These are phyloP conservation scores for Hypoxylon rubiginosum DNA, from an alignment of 2,329 filamentous ascomycete species.

Conservation along the genomic window DNA sequence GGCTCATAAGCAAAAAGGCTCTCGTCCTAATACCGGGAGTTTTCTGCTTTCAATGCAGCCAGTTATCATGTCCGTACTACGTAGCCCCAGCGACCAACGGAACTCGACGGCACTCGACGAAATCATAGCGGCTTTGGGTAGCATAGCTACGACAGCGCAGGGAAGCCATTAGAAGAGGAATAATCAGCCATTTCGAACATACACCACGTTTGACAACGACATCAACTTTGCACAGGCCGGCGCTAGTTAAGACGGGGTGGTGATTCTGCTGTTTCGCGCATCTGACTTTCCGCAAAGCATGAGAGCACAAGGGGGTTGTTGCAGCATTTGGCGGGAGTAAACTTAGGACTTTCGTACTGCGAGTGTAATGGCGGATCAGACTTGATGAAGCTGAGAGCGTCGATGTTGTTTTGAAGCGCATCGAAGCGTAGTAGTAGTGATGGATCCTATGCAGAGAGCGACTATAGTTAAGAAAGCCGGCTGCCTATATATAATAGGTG, in stretches of 20 bases:
- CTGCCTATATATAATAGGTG: slow-evolving; percentile 42
- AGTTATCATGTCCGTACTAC: slow-evolving; percentile 16
- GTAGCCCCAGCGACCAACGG: slow-evolving; percentile 7
- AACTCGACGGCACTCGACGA: slow-evolving; percentile 25
- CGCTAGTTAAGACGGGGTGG: slow-evolving; percentile 50
- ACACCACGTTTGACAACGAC: slow-evolving; percentile 28
- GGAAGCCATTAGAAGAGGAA: slow-evolving; percentile 22
- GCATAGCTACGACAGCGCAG: slow-evolving; percentile 19
- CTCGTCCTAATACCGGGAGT: not conserved
- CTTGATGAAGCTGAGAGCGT: slow-evolving; percentile 26
- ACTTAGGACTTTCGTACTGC: slow-evolving; percentile 27
- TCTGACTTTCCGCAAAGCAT: slow-evolving; percentile 41
- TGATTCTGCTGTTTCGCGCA: slow-evolving; percentile 41
- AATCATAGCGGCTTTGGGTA: slow-evolving; percentile 18
- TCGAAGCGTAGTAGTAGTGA: slow-evolving; percentile 7
- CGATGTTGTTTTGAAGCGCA: slow-evolving; percentile 14
- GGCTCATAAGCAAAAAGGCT: slow-evolving; percentile 10
- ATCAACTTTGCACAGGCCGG: slow-evolving; percentile 42
- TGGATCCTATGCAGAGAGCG: slow-evolving; percentile 19
- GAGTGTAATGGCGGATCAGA: slow-evolving; percentile 36
- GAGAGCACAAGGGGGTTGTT: slow-evolving; percentile 32
- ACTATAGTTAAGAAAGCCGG: slow-evolving; percentile 10
- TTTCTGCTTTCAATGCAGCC: slow-evolving; percentile 14
- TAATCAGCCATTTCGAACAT: slow-evolving; percentile 40
- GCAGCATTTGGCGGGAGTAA: slow-evolving; percentile 38